A percentile compares a stretch with the other conserved stretches of the same genome.
Evolutionary conservation across 768 basidiomycete genomes (phyloP).

Genomic region (Boletus speciosus): DNA sequence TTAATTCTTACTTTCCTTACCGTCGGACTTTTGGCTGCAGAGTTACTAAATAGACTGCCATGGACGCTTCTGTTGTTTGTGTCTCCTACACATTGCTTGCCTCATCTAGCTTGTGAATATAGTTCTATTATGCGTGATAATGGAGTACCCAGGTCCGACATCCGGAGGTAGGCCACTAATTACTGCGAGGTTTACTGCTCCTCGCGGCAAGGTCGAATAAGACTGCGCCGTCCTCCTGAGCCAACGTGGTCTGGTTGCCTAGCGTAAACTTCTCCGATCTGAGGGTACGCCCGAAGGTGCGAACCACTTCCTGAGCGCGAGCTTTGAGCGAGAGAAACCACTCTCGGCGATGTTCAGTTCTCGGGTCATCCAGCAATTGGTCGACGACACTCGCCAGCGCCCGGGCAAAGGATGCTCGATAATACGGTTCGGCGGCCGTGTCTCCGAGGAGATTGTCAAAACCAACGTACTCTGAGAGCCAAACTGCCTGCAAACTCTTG

Average conservation of each 20-base stretch:
- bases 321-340: constrained; percentile 18
- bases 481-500: constrained; percentile 56
- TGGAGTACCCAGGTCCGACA: not conserved
- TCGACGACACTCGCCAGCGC: constrained; percentile 42
- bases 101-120: constrained; percentile 11
- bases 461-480: constrained; percentile 52
- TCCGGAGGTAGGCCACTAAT: constrained; percentile 8
- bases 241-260: constrained; percentile 23
- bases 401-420: constrained; percentile 47
- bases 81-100: not conserved
- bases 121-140: not conserved
- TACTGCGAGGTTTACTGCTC: constrained; percentile 25
- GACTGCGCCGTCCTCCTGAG: constrained; percentile 28
- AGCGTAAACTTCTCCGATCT: constrained; percentile 21
- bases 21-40: constrained; percentile 5
- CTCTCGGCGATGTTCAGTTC: constrained; percentile 13
- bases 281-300: constrained; percentile 9
- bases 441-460: constrained; percentile 34
- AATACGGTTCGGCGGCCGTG: constrained; percentile 31
- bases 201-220: constrained; percentile 30
- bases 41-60: not conserved
- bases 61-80: constrained; percentile 10
- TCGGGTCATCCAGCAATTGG: constrained; percentile 27
- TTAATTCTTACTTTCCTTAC: not conserved
- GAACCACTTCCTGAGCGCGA: constrained; percentile 18